Evolutionary conservation across 2,329 filamentous ascomycete species (phyloP), one percentile per base, ranked within the genome.

Genomic region (Botrytis porri): DNA sequence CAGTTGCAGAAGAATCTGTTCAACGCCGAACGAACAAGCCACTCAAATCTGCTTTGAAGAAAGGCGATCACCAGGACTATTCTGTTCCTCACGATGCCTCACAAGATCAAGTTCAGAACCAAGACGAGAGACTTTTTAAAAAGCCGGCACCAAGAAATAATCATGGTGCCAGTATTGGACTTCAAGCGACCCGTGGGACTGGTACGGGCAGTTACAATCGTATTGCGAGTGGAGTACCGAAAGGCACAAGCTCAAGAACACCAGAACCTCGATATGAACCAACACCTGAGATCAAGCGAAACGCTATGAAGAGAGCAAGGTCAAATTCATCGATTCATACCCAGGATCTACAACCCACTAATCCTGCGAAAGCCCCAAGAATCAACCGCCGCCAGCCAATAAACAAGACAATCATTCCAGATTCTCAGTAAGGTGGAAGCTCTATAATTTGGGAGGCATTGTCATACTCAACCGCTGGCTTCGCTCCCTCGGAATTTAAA

Each of bases 31-130:
- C 35, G 45, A 25, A 32, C 37, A 67, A 64, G 48, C 62, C 67
- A 12, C 25, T 59, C 1, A 77, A 73, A 69, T 73, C 74, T 3
- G 73, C 72, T 59, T 25, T 77, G 70, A 77, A 73, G 41, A 60
- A 71, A 57, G 20, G n/a, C 14, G 65, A 69, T 25, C 10, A 69
- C 16, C 65, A 69, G 16, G 48, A 57, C 51, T 32, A 20, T 41
- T 29, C 37, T 32, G 25, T 69, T 57, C 29, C n/a, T 69, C 48
- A 16, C 14, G 10, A 32, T 57, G 22, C 35, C 37, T 43, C 48
- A 22, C 61, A 59, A n/a, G 6, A 18, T 54, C 70, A 71, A 43
- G 62, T 14, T 14, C 18, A 54, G 20, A 12, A 12, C 4, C 45
- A 25, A n/a, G 35, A 57, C 14, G 35, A 39, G 61, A 59, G 32